Evolutionary conservation across 2,329 filamentous ascomycete species (phyloP), one percentile per base, ranked within the genome.

Genomic region (Exophiala oligosperma): DNA sequence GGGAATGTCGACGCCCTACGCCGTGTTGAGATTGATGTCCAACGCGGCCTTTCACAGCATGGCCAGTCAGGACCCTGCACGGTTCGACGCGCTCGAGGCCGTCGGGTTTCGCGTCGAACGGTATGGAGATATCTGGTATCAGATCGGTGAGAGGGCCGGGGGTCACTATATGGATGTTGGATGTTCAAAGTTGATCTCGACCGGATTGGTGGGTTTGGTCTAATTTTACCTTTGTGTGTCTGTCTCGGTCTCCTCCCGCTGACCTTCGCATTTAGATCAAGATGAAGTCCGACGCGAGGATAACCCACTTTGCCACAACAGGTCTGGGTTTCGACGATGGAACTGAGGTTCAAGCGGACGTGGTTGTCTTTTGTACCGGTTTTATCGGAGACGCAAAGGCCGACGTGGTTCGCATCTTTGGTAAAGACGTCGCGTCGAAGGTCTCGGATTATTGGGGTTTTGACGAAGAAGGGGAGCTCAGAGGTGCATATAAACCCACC

Each of bases 151-250:
- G 49, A 72, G 76, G 1, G 70, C 73, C 29, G 78, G 78, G 3
- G 77, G 78, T 0, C 77, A 80, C 63, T 80, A 79, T 60, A 73
- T 80, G 49, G 77, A 81, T 56, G 74, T 78, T 24, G 78, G 78
- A 1, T 72, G 71, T 2, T 76, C 71, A 0, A 68, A 69, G 28
- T 70, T 76, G 50, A 78, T 80, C 41, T 67, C 74, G 8, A 69
- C 75, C 4, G 75, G 77, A 14, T 28, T 8, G 62, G 64, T 52
- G 63, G 65, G 8, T 66, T 37, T 8, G 11, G 12, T 17, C 9
- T 40, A 40, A 26, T 3, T 28, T 7, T 28, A 24, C 7, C 44
- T 47, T 6, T 24, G 17, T 23, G 9, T 7, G 12, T 12, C 4
- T 9, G 24, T 26, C 12, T 12, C 12, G 1, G 21, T 5, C 12